Base-by-base conservation (phyloP, 495 filamentous ascomycete genomes). In the Talaromyces trachyspermus region DNA sequence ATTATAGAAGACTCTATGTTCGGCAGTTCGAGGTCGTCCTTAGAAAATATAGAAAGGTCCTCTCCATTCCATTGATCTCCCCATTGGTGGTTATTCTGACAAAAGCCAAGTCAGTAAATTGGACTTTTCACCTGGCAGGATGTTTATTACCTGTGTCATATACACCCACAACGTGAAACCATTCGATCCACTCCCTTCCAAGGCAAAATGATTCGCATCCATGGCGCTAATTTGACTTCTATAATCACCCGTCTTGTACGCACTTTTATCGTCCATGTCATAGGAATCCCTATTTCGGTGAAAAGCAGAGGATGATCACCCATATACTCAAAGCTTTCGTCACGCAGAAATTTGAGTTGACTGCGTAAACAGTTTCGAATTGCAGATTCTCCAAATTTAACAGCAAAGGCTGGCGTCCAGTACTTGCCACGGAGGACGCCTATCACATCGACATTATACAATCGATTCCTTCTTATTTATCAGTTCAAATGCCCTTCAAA, bases 41-140 rank as follows among this genome's bases (percentile, higher is more conserved):
- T 49, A 0, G 88, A 95, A 57, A 79, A 86, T 26, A 98, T 94
- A 6, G 88, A 95, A 14, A 98, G 70, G 66, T 98, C 92, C 55
- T 98, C 92, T 23, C 92, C 92, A 51, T 98, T 97, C 92, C 92
- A 98, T 36, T 88, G 81, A 57, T 98, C 92, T 26, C 92, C 94
- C 72, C 86, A 86, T 57, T 84, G 72, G 54, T 98, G 92, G 46
- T 83, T 82, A 60, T 96, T 98, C 74, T 86, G 33, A 5, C 40
- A 36, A 11, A 9, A 22, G 17, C 45, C 25, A 11, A 36, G 46
- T 44, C 7, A 48, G 30, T 4, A 46, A 20, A 25, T 19, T 50
- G 12, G 46, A 18, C 12, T 23, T 6, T 8, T 15, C 10, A 29
- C 2, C 10, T 12, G 39, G 11, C 5, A 18, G 23, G 7, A 2